Percentiles rank a stretch among this genome's conserved stretches.
Evolutionary conservation across 805 yeast genomes (phyloP).

Genomic region (Brettanomyces custersianus): DNA sequence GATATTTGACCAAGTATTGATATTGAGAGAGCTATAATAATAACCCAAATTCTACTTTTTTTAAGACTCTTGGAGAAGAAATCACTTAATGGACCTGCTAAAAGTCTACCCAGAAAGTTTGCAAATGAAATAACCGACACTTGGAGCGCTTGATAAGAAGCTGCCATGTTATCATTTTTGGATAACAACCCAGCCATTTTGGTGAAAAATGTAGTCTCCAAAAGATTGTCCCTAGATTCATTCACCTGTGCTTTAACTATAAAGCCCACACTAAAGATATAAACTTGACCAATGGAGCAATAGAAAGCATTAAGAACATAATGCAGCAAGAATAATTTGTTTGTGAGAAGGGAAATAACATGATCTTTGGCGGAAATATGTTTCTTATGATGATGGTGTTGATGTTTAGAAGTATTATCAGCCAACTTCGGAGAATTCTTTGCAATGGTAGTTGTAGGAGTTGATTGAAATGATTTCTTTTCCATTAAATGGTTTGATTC

Average conservation of each 20-base stretch:
- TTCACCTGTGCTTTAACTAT: slow-evolving; percentile 43
- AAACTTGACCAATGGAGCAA: slow-evolving; percentile 63
- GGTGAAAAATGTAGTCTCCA: slow-evolving; percentile 3
- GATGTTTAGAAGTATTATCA: neutral
- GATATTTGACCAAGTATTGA: slow-evolving; percentile 29
- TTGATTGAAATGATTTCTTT: too few relatives aligned
- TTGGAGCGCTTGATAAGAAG: slow-evolving; percentile 57
- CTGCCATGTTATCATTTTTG: slow-evolving; percentile 26
- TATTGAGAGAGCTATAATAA: slow-evolving; percentile 32
- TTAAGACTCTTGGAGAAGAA: slow-evolving; percentile 39
- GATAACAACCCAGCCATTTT: slow-evolving; percentile 2
- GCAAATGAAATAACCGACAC: slow-evolving; percentile 59
- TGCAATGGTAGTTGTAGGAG: too few relatives aligned
- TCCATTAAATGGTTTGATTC: too few relatives aligned
- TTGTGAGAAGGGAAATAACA: slow-evolving; percentile 17
- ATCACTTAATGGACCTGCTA: slow-evolving; percentile 62
- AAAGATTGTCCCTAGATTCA: slow-evolving; percentile 12
- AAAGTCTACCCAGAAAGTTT: slow-evolving; percentile 56
- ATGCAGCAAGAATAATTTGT: slow-evolving; percentile 38
- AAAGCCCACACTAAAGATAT: slow-evolving; percentile 67
- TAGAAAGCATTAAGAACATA: slow-evolving; percentile 46
- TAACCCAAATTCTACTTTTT: slow-evolving; percentile 60
- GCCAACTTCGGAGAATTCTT: too few relatives aligned
- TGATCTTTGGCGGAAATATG: slow-evolving; percentile 15
- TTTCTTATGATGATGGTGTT: slow-evolving; percentile 6